Evolutionary conservation across 257 asterid species (phyloP).

Genomic region (Rubia yunnanensis): DNA sequence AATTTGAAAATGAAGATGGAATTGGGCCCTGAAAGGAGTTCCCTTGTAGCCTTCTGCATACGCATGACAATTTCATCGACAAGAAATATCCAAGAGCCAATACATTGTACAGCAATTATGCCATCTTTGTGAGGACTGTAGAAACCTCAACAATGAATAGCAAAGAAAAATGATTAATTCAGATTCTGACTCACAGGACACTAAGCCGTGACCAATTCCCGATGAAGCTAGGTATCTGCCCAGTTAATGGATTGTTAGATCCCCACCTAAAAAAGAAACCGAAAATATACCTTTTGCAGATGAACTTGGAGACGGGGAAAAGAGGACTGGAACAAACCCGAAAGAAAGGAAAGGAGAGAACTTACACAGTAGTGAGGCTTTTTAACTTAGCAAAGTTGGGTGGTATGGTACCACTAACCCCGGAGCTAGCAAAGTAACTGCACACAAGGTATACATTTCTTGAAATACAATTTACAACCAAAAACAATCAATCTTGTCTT

Average conservation of each 20-base stretch:
- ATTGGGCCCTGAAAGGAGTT: constrained; percentile 70
- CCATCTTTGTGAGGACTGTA: neutral
- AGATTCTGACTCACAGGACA: constrained; percentile 38
- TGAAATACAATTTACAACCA: neutral
- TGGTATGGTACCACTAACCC: constrained; percentile 54
- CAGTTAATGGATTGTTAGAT: constrained; percentile 60
- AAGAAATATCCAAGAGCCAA: constrained; percentile 10
- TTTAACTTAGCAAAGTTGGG: constrained; percentile 31
- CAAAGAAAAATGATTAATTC: neutral
- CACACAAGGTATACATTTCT: neutral
- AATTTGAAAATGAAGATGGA: constrained; percentile 59
- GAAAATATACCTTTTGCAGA: constrained; percentile 12
- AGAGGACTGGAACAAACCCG: neutral
- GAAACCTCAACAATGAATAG: neutral
- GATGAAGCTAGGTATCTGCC: constrained; percentile 64
- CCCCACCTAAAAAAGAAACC: constrained; percentile 45
- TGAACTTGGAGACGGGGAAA: constrained; percentile 3
- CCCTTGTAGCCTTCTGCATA: constrained; percentile 66
- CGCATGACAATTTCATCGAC: neutral
- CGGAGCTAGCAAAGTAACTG: constrained; percentile 50
- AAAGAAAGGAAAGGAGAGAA: constrained; percentile 6
- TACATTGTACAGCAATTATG: too few species aligned
- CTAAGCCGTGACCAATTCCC: constrained; percentile 52
- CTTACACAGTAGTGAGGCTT: constrained; percentile 37
- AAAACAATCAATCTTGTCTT: neutral